Percentiles rank a stretch among this genome's conserved stretches.
phyloP scores from a whole-genome alignment of 1,284 basidiomycete species.

The Ceratobasidium sp. region DNA sequence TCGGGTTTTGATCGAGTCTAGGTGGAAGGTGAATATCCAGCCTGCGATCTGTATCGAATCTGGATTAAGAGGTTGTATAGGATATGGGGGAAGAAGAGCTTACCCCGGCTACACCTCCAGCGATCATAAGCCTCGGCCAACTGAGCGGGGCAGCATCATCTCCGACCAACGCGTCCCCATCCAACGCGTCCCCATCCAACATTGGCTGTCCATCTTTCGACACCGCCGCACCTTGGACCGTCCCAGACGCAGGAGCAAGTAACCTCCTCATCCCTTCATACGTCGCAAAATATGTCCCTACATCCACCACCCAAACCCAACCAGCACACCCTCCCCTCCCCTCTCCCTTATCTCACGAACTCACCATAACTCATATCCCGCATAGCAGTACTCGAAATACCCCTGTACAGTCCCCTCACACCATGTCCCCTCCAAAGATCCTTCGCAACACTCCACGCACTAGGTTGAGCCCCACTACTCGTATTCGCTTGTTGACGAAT shows the following conservation, averaged over 20 bases:
- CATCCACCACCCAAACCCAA: too few species aligned
- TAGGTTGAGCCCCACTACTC: constrained; percentile 53
- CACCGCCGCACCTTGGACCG: constrained; percentile 30
- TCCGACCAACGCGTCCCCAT: constrained; percentile 52
- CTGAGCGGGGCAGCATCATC: constrained; percentile 55
- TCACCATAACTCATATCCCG: constrained; percentile 83
- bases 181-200: constrained; percentile 51
- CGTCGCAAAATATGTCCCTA: constrained; percentile 73
- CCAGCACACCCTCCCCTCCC: not conserved
- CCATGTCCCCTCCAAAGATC: constrained; percentile 68
- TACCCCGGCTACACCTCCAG: constrained; percentile 80
- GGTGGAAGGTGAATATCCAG: constrained; percentile 80
- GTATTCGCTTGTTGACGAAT: constrained; percentile 78
- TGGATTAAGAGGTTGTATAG: constrained; percentile 50
- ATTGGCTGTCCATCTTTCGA: constrained; percentile 35
- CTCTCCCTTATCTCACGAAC: not conserved
- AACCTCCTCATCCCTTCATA: constrained; percentile 81
- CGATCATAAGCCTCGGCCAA: constrained; percentile 72
- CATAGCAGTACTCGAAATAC: constrained; percentile 73
- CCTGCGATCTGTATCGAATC: constrained; percentile 57
- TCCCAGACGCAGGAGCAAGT: constrained; percentile 55
- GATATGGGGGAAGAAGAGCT: constrained; percentile 47
- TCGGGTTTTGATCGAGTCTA: constrained; percentile 88
- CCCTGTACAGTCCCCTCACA: constrained; percentile 77
- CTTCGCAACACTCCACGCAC: constrained; percentile 63